Evolutionary conservation across 345 rosid genomes (phyloP).

Genomic region (Barbarea vulgaris): DNA sequence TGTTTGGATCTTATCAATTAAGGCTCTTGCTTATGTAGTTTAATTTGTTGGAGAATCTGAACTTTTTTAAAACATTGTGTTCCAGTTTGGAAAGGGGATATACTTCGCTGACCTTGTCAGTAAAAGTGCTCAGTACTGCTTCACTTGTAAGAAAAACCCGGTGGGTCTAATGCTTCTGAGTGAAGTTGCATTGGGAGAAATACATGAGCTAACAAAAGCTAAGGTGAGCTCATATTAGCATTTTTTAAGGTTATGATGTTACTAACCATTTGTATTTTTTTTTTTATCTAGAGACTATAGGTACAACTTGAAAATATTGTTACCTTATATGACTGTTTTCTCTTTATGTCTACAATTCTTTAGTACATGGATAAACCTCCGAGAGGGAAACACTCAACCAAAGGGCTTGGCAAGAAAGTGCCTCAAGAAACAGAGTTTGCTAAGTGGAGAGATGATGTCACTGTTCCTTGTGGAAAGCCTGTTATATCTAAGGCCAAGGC

Average conservation of each 20-base stretch:
- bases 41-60: conserved; percentile 20
- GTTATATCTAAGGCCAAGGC: conserved; percentile 67
- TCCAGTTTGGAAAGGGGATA: conserved; percentile 94
- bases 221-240: conserved; percentile 54
- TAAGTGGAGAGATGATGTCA: conserved; percentile 82
- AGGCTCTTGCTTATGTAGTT: not conserved
- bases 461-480: conserved; percentile 93
- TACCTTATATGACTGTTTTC: conserved; percentile 4
- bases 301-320: not conserved
- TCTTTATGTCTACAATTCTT: not conserved
- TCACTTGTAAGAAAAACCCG: conserved; percentile 69
- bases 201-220: conserved; percentile 76
- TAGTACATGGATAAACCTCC: conserved; percentile 93
- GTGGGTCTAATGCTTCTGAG: conserved; percentile 93
- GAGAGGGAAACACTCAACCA: conserved; percentile 86
- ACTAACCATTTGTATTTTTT: not conserved
- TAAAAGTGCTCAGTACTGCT: conserved; percentile 98
- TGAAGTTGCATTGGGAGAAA: conserved; percentile 88
- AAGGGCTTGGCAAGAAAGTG: conserved; percentile 87
- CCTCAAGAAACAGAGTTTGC: conserved; percentile 75
- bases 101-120: conserved; percentile 99
- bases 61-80: conserved; percentile 9
- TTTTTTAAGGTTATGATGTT: not conserved
- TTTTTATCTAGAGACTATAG: not conserved
- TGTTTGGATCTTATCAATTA: conserved; percentile 9